Evolutionary conservation across 139 green algal species (phyloP), one percentile per base, ranked within the genome.

Genomic region (Chlorella sp.): DNA sequence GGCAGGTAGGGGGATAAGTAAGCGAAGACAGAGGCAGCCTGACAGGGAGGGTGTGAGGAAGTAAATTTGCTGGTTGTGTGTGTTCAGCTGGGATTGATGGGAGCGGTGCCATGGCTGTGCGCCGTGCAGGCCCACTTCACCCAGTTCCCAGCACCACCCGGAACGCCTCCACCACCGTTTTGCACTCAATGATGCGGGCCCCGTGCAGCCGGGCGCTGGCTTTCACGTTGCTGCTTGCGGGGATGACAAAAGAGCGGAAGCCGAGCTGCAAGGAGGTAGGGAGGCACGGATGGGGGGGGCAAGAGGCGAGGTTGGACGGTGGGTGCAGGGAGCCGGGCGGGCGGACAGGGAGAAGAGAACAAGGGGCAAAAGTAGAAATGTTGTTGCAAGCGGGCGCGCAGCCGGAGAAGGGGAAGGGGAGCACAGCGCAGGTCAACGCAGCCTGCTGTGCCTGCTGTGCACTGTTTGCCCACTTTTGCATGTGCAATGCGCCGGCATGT

Each of bases 91-190:
- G n/a, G n/a, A n/a, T n/a, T n/a, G n/a, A n/a, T n/a, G n/a, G n/a
- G n/a, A n/a, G n/a, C n/a, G n/a, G n/a, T n/a, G n/a, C n/a, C n/a
- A n/a, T n/a, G n/a, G n/a, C n/a, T n/a, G n/a, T n/a, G n/a, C n/a
- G n/a, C n/a, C n/a, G n/a, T n/a, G n/a, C n/a, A n/a, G n/a, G n/a
- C n/a, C n/a, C n/a, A n/a, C n/a, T n/a, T 39, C 18, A 36, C 1
- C 81, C 36, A 24, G 64, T 87, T 79, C 89, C 89, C 87, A 92
- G 83, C 83, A 85, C 89, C 78, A 53, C 83, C 36, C 88, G 34
- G 85, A 92, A 92, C 2, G 86, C 90, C 40, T 91, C 86, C 48
- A 83, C 78, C 86, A 92, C 90, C 19, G 68, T 89, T 11, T 32
- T 40, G 85, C 89, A 91, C 85, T 91, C 89, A 0, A 91, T 21